phyloP scores from a whole-genome alignment of 352 stramenopile species.

The Phytophthora boehmeriae region DNA sequence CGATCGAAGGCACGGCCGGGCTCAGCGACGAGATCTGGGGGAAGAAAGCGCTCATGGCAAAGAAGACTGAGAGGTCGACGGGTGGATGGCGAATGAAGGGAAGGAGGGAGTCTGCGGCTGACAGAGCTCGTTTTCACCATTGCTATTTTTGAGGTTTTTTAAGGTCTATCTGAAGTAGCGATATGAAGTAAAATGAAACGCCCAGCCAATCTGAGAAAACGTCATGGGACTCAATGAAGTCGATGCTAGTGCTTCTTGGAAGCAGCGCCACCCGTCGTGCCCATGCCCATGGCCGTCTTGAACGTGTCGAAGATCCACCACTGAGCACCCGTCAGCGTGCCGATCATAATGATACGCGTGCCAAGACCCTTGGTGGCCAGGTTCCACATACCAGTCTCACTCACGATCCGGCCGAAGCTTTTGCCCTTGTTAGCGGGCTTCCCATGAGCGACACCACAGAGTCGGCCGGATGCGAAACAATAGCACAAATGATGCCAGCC shows the following conservation, averaged over 20 bases:
- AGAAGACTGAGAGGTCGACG: constrained; percentile 41
- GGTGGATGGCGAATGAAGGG: constrained; percentile 72
- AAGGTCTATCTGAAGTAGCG: too few species aligned
- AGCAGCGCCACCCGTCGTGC: constrained; percentile 72
- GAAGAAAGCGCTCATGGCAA: constrained; percentile 79
- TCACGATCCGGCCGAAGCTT: constrained; percentile 78
- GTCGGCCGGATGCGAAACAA: constrained; percentile 98
- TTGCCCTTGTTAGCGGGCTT: constrained; percentile 86
- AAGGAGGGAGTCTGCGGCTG: neutral
- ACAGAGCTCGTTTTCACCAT: too few species aligned
- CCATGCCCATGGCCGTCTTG: constrained; percentile 90
- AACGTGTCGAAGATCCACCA: constrained; percentile 96
- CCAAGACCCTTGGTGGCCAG: constrained; percentile 85
- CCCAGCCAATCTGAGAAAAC: too few species aligned
- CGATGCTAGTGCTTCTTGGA: constrained; percentile 51
- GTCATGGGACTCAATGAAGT: too few species aligned
- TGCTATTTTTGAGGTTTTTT: too few species aligned
- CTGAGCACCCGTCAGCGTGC: constrained; percentile 93
- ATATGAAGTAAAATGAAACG: too few species aligned
- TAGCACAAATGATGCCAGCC: constrained; percentile 97
- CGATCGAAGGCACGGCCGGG: constrained; percentile 51
- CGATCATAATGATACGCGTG: constrained; percentile 94
- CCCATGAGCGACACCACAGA: constrained; percentile 97
- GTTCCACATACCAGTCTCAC: constrained; percentile 63
- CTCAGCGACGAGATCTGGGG: constrained; percentile 76